Evolutionary conservation across 441 rosid species (phyloP), one percentile per base, ranked within the genome.

Genomic region (Mallotus japonicus): DNA sequence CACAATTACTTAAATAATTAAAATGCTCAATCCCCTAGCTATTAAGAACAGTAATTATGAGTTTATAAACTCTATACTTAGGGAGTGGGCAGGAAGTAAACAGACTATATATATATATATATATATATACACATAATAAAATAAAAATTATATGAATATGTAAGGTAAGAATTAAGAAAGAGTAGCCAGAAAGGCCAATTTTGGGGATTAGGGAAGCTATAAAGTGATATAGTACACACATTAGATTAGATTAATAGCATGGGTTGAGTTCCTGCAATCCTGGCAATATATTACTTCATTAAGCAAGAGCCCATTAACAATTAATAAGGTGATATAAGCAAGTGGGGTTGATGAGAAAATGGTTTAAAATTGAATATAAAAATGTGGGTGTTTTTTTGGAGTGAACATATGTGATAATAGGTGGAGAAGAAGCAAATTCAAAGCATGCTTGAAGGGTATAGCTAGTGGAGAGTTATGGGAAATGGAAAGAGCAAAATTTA

Each of bases 51-150:
- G 81, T 81, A 80, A 84, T 86, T 76, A 81, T 85, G 83, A 78
- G 81, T 88, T 90, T 88, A 80, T 83, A 84, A 82, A 80, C 83
- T 83, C 90, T 62, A 81, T 75, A 83, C 80, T 71, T 73, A 71
- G 77, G 83, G 81, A 79, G 79, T 84, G 85, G 86, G 80, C 81
- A 68, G 78, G 84, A 73, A 72, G 69, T 73, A 72, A 86, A 78
- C 75, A 71, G 72, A 32, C 72, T n/a, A 16, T 54, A 7, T 75
- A 57, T 47, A 19, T 46, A 9, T 5, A 15, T 24, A 24, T 24
- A 24, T 24, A 24, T 24, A 24, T 24, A 24, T 24, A 28, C 32
- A 28, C 32, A 28, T 28, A 28, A 28, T 28, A 28, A 28, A 28
- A 28, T 28, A 28, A 28, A 28, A 28, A 28, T 28, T 28, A 1